phyloP scores from a whole-genome alignment of 148 eudicot genomes.

The Rhododendron henanense region DNA sequence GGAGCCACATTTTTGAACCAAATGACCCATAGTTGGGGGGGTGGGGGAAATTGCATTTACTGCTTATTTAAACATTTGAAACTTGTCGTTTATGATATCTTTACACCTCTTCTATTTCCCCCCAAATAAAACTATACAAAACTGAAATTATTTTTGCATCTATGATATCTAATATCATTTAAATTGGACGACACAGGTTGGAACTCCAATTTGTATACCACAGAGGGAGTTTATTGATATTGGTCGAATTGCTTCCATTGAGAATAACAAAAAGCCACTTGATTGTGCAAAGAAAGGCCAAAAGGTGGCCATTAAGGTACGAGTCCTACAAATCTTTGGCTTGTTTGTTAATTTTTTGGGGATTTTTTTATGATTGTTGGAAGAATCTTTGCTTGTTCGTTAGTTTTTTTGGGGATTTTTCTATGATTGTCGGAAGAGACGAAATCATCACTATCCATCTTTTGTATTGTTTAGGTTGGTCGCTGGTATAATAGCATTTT shows the following conservation, averaged over 20 bases:
- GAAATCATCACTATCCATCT: background rate
- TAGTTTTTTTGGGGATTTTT: background rate
- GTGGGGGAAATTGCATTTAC: background rate
- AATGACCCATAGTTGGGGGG: background rate
- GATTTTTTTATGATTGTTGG: background rate
- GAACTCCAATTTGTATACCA: constrained; percentile 89
- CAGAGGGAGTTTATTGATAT: constrained; percentile 60
- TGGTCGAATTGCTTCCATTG: constrained; percentile 77
- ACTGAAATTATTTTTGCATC: background rate
- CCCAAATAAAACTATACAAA: background rate
- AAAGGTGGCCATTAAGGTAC: constrained; percentile 86
- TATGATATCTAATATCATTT: background rate
- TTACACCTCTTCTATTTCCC: background rate
- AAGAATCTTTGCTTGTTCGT: background rate
- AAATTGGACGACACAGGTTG: constrained; percentile 45
- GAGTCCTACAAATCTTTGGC: constrained; percentile 6
- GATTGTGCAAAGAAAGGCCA: constrained; percentile 78
- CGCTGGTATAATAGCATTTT: background rate
- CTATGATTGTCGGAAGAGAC: background rate
- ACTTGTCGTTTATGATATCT: background rate
- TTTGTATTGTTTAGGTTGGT: background rate
- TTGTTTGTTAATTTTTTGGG: background rate
- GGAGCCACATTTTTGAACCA: background rate
- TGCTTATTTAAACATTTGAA: background rate
- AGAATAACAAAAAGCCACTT: constrained; percentile 70